A percentile compares a stretch with the other conserved stretches of the same genome.
Conservation (phyloP, 2,329 filamentous ascomycete genomes). For the Alternaria dauci region DNA sequence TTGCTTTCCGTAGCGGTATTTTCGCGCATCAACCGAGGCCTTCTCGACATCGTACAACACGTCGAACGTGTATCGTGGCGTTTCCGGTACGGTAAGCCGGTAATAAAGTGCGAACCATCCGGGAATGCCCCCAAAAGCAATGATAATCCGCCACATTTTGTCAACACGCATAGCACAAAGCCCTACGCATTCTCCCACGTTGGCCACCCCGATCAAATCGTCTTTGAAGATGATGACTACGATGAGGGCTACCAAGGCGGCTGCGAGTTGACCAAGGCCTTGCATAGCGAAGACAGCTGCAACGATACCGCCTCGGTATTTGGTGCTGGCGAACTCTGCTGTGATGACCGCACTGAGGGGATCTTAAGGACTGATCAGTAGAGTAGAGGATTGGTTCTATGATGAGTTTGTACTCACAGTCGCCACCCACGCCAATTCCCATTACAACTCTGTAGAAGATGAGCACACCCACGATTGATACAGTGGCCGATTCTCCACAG, state of each 20-base stretch:
- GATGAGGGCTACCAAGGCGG: slow-evolving; percentile 79
- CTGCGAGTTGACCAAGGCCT: slow-evolving; percentile 79
- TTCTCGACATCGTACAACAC: slow-evolving; percentile 71
- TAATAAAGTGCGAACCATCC: slow-evolving; percentile 86
- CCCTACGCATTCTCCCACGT: slow-evolving; percentile 65
- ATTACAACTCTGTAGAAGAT: slow-evolving; percentile 54
- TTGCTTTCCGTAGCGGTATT: slow-evolving; percentile 72
- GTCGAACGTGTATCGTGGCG: slow-evolving; percentile 87
- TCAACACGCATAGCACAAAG: slow-evolving; percentile 76
- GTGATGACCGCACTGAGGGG: slow-evolving; percentile 85
- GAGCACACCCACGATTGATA: slow-evolving; percentile 51
- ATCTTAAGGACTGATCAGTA: slow-evolving; percentile 49
- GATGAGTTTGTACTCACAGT: slow-evolving; percentile 24
- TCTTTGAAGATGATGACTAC: slow-evolving; percentile 74
- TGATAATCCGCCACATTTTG: slow-evolving; percentile 86
- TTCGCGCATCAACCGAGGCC: slow-evolving; percentile 73
- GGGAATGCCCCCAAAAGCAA: slow-evolving; percentile 82
- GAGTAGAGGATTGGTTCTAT: background rate
- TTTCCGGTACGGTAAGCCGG: slow-evolving; percentile 86
- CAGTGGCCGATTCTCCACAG: slow-evolving; percentile 44
- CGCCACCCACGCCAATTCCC: slow-evolving; percentile 48
- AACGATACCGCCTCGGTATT: slow-evolving; percentile 89
- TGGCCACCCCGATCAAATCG: slow-evolving; percentile 63
- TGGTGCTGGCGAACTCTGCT: slow-evolving; percentile 86
- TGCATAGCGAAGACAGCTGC: slow-evolving; percentile 88